These are phyloP conservation scores for Trifolium dubium DNA, from an alignment of 306 rosid genomes.

Conservation along the genomic window DNA sequence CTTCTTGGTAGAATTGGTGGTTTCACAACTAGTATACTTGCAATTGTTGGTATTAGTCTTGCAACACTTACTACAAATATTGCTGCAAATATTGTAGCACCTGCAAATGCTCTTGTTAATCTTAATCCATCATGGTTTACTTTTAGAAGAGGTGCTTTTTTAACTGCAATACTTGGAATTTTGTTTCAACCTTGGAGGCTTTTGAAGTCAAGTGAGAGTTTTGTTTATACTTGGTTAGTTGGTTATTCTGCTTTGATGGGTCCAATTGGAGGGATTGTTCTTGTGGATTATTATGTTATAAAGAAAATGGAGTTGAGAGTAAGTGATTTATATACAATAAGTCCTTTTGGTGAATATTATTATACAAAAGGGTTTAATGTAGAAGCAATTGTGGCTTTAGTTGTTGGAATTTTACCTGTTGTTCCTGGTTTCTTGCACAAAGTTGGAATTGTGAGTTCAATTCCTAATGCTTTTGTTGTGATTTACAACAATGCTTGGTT, in stretches of 20 bases:
- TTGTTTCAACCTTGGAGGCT: conserved; percentile 93
- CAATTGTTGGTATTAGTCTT: conserved; percentile 75
- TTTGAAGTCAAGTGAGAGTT: conserved; percentile 81
- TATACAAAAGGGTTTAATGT: conserved; percentile 74
- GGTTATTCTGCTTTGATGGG: conserved; percentile 90
- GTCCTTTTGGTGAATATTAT: conserved; percentile 63
- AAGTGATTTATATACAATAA: conserved; percentile 65
- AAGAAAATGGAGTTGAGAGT: conserved; percentile 46
- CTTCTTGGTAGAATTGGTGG: conserved; percentile 81
- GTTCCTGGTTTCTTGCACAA: conserved; percentile 84
- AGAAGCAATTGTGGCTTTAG: conserved; percentile 66
- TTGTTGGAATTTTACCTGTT: conserved; percentile 74
- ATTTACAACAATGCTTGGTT: conserved; percentile 92
- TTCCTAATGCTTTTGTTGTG: conserved; percentile 53
- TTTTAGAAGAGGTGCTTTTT: conserved; percentile 69
- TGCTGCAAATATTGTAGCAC: conserved; percentile 92
- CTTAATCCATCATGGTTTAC: conserved; percentile 70
- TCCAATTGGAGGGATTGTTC: conserved; percentile 77
- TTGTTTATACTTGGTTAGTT: conserved; percentile 87
- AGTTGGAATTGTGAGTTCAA: conserved; percentile 52
- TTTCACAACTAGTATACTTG: conserved; percentile 56
- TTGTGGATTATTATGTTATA: conserved; percentile 74
- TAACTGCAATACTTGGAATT: conserved; percentile 81
- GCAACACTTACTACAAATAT: conserved; percentile 83
- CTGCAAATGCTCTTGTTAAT: conserved; percentile 85